Conservation (phyloP, 345 rosid species). For the Carallia pectinifolia region DNA sequence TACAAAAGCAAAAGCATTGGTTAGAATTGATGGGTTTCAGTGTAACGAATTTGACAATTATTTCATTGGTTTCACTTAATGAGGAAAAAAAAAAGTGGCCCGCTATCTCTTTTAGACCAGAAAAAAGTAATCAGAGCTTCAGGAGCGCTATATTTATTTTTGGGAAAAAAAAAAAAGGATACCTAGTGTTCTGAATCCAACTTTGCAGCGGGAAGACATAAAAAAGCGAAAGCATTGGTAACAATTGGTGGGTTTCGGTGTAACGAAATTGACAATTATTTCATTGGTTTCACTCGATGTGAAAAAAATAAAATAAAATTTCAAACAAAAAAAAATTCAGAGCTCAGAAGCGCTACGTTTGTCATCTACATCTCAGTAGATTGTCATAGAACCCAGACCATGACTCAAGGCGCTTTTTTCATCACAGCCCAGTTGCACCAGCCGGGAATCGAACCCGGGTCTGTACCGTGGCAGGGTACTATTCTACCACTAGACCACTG, state of each 20-base stretch:
- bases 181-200: too few relatives aligned
- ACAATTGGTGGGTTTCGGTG: too few relatives aligned
- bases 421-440: conserved; percentile 5
- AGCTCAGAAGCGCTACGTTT: not conserved
- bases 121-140: not conserved
- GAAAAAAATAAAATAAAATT: not conserved
- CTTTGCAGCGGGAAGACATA: too few relatives aligned
- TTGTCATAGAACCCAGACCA: not conserved
- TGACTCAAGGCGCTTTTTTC: not conserved
- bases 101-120: too few relatives aligned
- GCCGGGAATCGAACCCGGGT: conserved; percentile 75
- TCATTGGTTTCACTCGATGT: too few relatives aligned
- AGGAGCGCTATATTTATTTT: not conserved
- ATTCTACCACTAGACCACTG: conserved; percentile 79
- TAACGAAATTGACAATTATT: too few relatives aligned
- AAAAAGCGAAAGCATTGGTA: too few relatives aligned
- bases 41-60: not conserved
- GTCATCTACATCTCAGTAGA: not conserved
- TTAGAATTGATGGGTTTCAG: too few relatives aligned
- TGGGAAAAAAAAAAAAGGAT: too few relatives aligned
- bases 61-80: too few relatives aligned
- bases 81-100: too few relatives aligned
- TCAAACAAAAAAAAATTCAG: not conserved
- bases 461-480: conserved; percentile 75
- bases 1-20: conserved; percentile 20